These are phyloP conservation scores for Cicer bijugum DNA, from an alignment of 306 rosid species.

Conservation along the genomic window DNA sequence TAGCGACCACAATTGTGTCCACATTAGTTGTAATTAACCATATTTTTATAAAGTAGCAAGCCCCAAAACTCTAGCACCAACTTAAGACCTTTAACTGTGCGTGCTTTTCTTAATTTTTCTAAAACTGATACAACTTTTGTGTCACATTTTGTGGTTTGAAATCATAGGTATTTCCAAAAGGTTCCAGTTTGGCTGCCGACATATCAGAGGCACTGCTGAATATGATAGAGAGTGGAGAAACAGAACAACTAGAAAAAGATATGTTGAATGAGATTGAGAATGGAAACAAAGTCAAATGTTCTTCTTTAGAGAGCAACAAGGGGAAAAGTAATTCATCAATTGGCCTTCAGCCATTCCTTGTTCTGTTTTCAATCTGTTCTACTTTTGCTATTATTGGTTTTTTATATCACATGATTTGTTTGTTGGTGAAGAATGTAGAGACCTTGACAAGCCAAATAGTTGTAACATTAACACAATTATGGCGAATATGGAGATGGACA, in stretches of 20 bases:
- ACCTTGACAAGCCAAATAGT: constrained; percentile 24
- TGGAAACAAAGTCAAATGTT: constrained; percentile 1
- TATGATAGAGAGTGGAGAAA: constrained; percentile 42
- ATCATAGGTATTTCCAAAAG: constrained; percentile 34
- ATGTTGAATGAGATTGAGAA: constrained; percentile 23
- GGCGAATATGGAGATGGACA: constrained; percentile 39
- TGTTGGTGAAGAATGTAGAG: constrained; percentile 30
- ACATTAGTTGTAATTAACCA: not conserved
- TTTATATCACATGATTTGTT: constrained; percentile 17
- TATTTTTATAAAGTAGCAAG: not conserved
- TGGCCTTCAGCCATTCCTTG: constrained; percentile 43
- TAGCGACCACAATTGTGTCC: not conserved
- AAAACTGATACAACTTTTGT: not conserved
- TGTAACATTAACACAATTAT: constrained; percentile 1
- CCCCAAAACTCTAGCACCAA: not conserved
- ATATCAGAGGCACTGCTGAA: constrained; percentile 43
- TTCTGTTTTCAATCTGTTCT: constrained; percentile 31
- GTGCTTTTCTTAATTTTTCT: not conserved
- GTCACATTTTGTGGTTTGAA: not conserved
- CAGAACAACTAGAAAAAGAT: constrained; percentile 39
- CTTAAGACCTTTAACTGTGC: not conserved
- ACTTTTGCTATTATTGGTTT: constrained; percentile 30
- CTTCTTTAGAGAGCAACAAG: not conserved
- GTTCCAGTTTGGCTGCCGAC: constrained; percentile 34
- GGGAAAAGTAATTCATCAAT: not conserved